These are phyloP conservation scores for Anethum foeniculum DNA, from an alignment of 140 eudicot genomes.

Conservation along the genomic window DNA sequence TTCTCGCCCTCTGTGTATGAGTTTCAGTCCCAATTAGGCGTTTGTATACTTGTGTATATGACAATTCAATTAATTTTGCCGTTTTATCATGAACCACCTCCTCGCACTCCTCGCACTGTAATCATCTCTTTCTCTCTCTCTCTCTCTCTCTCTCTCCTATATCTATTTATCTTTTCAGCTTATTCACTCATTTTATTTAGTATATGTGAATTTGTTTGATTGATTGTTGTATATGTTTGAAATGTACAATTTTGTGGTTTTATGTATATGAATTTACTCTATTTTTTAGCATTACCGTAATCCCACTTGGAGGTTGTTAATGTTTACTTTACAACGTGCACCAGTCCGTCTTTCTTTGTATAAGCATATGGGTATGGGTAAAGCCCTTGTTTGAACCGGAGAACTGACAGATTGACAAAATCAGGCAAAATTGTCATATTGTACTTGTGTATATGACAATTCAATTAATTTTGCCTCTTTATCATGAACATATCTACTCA, in stretches of 20 bases:
- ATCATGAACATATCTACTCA: too few relatives aligned
- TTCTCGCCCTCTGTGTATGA: too few relatives aligned
- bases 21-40: too few relatives aligned
- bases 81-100: too few relatives aligned
- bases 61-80: too few relatives aligned
- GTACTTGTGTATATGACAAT: too few relatives aligned
- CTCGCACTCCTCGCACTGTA: constrained; percentile 19
- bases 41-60: too few relatives aligned
- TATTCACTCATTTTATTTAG: not conserved
- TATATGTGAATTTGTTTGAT: not conserved
- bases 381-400: not conserved
- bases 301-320: not conserved
- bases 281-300: not conserved
- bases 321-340: not conserved
- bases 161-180: not conserved
- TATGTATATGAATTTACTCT: too few relatives aligned
- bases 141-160: not conserved
- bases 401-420: not conserved
- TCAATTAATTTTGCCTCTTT: too few relatives aligned
- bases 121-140: not conserved
- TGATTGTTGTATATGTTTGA: not conserved
- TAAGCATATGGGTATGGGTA: not conserved
- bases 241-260: not conserved
- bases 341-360: not conserved
- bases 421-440: too few relatives aligned